These are phyloP conservation scores for Lactarius psammicola DNA, from an alignment of 768 basidiomycete species.

Conservation along the genomic window DNA sequence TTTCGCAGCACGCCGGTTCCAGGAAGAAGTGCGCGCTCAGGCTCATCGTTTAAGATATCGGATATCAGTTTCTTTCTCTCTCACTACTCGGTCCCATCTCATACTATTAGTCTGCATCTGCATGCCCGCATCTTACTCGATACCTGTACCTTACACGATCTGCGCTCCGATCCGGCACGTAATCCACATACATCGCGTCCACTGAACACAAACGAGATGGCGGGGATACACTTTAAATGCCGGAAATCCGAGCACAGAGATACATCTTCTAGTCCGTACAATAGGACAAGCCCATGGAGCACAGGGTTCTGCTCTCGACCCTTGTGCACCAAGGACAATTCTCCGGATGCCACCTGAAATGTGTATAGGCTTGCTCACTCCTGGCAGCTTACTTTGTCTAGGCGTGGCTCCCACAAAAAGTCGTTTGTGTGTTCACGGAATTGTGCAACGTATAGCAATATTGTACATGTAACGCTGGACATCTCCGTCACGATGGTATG, in stretches of 20 bases:
- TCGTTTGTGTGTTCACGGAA: no score
- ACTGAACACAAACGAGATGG: neutral
- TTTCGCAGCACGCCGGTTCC: neutral
- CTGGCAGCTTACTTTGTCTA: no score
- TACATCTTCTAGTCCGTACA: no score
- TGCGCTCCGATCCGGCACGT: neutral
- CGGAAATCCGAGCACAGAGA: neutral
- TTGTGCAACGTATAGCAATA: no score
- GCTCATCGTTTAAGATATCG: conserved; percentile 3
- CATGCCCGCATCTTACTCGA: neutral
- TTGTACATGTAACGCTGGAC: no score
- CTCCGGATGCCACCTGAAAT: no score
- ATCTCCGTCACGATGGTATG: no score
- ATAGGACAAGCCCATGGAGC: no score
- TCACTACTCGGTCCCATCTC: neutral
- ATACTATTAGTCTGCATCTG: neutral
- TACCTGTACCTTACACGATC: neutral
- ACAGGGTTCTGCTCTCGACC: no score
- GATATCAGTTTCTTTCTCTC: neutral
- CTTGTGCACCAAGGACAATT: no score
- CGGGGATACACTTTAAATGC: neutral
- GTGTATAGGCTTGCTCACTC: no score
- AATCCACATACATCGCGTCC: neutral
- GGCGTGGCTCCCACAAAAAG: no score
- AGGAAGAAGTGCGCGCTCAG: neutral